A percentile compares a stretch with the other conserved stretches of the same genome.
These are phyloP conservation scores for Calocera cornea DNA, from an alignment of 768 basidiomycete species.

Conservation along the genomic window DNA sequence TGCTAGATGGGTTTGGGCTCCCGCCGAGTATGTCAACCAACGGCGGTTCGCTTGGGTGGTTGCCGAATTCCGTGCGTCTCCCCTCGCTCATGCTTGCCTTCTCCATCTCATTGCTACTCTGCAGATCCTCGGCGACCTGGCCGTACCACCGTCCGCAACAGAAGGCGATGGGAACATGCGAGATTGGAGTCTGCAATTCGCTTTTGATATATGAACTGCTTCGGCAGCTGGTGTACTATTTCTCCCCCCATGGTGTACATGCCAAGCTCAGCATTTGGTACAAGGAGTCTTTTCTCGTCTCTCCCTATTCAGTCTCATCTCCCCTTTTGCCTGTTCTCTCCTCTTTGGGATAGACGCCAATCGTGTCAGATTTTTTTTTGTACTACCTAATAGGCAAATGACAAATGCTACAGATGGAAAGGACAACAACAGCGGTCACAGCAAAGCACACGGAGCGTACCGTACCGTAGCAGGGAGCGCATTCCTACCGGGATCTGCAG, in stretches of 20 bases:
- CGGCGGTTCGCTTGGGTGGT: neutral
- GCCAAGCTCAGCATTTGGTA: neutral
- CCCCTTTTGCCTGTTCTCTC: neutral
- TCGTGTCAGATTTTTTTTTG: neutral
- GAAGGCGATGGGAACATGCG: neutral
- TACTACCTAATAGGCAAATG: constrained; percentile 4
- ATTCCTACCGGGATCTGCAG: neutral
- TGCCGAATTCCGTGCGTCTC: neutral
- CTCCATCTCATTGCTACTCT: neutral
- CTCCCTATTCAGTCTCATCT: neutral
- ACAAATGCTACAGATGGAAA: constrained; percentile 6
- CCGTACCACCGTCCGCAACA: neutral
- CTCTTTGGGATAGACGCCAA: neutral
- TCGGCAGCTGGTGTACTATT: neutral
- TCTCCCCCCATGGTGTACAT: neutral
- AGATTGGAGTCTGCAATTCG: constrained; percentile 1
- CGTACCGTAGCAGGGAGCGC: neutral
- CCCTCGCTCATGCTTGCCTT: no score
- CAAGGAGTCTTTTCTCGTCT: neutral
- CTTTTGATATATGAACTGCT: neutral
- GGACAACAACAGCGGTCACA: constrained; percentile 4
- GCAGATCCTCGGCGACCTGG: neutral
- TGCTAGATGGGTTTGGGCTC: neutral
- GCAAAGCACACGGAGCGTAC: no score
- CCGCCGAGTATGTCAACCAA: constrained; percentile 1